Evolutionary conservation across 192 early-diverging fungal genomes (phyloP).

Genomic region (Spinellus fusiger): DNA sequence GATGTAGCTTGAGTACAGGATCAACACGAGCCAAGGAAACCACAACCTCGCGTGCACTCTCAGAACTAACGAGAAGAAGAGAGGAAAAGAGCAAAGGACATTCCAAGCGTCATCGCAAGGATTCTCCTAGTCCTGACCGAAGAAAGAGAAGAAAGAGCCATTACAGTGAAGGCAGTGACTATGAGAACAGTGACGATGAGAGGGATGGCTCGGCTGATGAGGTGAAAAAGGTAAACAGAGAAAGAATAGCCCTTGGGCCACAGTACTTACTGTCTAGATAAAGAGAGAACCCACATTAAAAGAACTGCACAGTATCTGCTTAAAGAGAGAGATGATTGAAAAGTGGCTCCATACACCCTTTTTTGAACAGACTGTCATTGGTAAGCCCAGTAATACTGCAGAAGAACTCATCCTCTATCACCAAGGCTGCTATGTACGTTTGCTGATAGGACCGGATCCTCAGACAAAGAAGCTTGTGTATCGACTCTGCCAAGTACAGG

Average conservation of each 20-base stretch:
- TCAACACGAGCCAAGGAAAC: slow-evolving; percentile 49
- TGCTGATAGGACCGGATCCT: slow-evolving; percentile 53
- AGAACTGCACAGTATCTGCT: slow-evolving; percentile 52
- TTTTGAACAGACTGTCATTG: slow-evolving; percentile 59
- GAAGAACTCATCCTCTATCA: not conserved
- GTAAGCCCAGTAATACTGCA: slow-evolving; percentile 1
- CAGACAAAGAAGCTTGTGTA: slow-evolving; percentile 52
- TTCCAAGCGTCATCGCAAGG: slow-evolving; percentile 16
- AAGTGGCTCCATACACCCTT: slow-evolving; percentile 70
- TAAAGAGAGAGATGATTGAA: slow-evolving; percentile 62
- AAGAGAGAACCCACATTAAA: slow-evolving; percentile 51
- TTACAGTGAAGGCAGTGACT: slow-evolving; percentile 18
- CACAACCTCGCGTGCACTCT: slow-evolving; percentile 34
- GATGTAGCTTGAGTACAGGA: slow-evolving; percentile 19
- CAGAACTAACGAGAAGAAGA: slow-evolving; percentile 52
- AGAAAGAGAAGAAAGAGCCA: slow-evolving; percentile 8
- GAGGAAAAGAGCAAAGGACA: slow-evolving; percentile 38
- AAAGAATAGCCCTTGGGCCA: not conserved
- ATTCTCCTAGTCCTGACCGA: slow-evolving; percentile 31
- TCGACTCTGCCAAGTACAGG: slow-evolving; percentile 48
- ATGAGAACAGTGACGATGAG: slow-evolving; percentile 27
- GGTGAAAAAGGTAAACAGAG: slow-evolving; percentile 19
- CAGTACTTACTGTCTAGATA: not conserved
- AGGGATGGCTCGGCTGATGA: slow-evolving; percentile 31
- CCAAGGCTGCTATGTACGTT: slow-evolving; percentile 56